Percentiles rank a stretch among this genome's conserved stretches.
phyloP scores from a whole-genome alignment of 331 rosid species.

The Pyracantha coccinea region DNA sequence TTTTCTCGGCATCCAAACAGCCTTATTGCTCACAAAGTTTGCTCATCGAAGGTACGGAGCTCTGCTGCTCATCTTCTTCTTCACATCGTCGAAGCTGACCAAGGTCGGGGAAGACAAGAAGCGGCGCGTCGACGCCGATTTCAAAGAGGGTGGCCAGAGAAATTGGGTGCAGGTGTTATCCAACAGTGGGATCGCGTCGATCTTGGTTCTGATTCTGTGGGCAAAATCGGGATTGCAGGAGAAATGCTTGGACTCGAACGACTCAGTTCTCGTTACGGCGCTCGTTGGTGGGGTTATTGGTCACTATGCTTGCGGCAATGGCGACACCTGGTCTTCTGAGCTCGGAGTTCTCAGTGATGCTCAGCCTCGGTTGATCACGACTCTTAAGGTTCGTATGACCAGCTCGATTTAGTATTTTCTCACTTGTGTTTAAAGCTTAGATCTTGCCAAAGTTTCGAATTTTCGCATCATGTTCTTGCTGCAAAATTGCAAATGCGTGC shows the following conservation, averaged over 20 bases:
- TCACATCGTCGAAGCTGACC: constrained; percentile 70
- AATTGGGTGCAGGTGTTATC: constrained; percentile 88
- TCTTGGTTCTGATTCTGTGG: constrained; percentile 57
- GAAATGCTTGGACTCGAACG: constrained; percentile 59
- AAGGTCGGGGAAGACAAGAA: constrained; percentile 72
- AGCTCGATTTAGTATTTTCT: background rate
- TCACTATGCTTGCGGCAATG: constrained; percentile 87
- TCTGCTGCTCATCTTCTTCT: constrained; percentile 67
- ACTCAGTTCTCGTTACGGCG: constrained; percentile 53
- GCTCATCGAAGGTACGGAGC: constrained; percentile 53
- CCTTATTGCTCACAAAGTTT: background rate
- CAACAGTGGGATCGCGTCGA: constrained; percentile 67
- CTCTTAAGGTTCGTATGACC: constrained; percentile 55
- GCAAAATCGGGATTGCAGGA: constrained; percentile 46
- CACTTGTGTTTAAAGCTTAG: background rate
- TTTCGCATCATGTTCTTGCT: background rate
- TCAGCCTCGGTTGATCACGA: constrained; percentile 74
- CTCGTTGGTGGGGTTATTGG: constrained; percentile 90
- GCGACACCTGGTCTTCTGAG: constrained; percentile 99
- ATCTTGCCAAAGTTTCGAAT: background rate
- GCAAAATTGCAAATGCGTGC: background rate
- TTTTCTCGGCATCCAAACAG: background rate
- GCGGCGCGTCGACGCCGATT: constrained; percentile 62
- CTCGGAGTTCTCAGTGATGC: constrained; percentile 80
- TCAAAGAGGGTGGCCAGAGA: constrained; percentile 87